Base-by-base conservation (phyloP, 192 early-diverging fungal species). In the Gonapodya prolifera region DNA sequence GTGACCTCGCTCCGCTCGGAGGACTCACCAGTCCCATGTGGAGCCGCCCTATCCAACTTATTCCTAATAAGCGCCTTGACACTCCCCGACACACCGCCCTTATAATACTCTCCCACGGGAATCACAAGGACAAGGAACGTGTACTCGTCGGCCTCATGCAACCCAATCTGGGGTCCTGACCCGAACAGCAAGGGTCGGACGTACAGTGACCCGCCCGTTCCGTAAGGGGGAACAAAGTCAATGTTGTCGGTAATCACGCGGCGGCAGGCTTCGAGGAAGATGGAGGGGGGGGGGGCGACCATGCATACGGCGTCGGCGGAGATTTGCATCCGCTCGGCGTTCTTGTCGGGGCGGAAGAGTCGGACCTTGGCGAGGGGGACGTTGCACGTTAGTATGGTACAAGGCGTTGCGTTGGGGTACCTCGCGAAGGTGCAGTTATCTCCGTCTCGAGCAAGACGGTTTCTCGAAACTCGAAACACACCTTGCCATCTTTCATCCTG, bases 191-290 rank as follows among this genome's bases (percentile, higher is more conserved):
- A 85, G 18, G 92, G 92, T 61, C 92, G 86, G 70, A 93, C 77
- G 76, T 93, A 93, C 45, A 92, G 76, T 16, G 89, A 84, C n/a
- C 91, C 92, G 0, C 82, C 87, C 32, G 89, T 87, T 16, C 83
- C 89, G 45, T 86, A 84, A 2, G 92, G 92, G n/a, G 92, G 92
- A 1, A 93, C 89, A 77, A 83, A 92, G 69, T 92, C 91, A 69
- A 88, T 80, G 81, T 93, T 93, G 77, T 80, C 86, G 34, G 79
- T 80, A 0, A 93, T 88, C 2, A 85, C 84, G 30, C 84, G 78
- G 17, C 82, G 80, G 34, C 89, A 84, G 34, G 85, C 92, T 33
- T 87, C 85, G 0, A 91, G 77, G 79, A 93, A 93, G 34, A 92
- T 18, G 1, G 89, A 84, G 29, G 83, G 82, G 32, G 91, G 81